These are phyloP conservation scores for Brassica balearica DNA, from an alignment of 441 rosid genomes.

Conservation along the genomic window DNA sequence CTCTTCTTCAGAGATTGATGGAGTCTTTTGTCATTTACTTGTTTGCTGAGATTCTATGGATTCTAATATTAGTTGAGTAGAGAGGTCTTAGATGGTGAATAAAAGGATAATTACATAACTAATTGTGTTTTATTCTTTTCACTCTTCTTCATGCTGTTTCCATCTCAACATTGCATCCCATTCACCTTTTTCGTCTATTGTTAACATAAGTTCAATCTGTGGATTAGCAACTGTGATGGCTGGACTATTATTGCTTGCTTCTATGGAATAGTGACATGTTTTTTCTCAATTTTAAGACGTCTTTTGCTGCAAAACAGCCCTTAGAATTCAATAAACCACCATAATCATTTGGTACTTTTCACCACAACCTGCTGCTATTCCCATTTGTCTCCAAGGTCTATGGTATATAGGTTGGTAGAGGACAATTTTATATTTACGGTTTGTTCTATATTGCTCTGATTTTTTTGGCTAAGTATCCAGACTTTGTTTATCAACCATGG, in stretches of 20 bases:
- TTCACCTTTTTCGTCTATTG: not conserved
- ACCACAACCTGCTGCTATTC: not conserved
- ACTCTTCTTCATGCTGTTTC: not conserved
- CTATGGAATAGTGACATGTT: not conserved
- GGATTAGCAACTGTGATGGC: conserved; percentile 1
- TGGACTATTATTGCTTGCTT: not conserved
- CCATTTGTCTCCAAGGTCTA: not conserved
- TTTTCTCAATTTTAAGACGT: not conserved
- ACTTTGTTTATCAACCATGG: not conserved
- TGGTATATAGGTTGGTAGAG: not conserved
- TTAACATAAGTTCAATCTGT: not conserved
- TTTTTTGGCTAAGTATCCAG: not conserved
- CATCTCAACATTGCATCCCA: conserved; percentile 2
- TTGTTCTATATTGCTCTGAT: not conserved
- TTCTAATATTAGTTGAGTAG: too few relatives aligned
- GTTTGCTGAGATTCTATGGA: not conserved
- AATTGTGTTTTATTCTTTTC: not conserved
- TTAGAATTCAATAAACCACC: conserved; percentile 8
- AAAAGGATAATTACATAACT: not conserved
- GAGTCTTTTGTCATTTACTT: not conserved
- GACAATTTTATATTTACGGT: not conserved
- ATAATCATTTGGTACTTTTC: conserved; percentile 10
- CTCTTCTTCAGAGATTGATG: not conserved
- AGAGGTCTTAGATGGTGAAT: conserved; percentile 4
- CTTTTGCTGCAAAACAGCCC: conserved; percentile 10